A percentile compares a stretch with the other conserved stretches of the same genome.
These are phyloP conservation scores for Kalaharituber pfeilii DNA, from an alignment of 2,329 filamentous ascomycete species.

Conservation along the genomic window DNA sequence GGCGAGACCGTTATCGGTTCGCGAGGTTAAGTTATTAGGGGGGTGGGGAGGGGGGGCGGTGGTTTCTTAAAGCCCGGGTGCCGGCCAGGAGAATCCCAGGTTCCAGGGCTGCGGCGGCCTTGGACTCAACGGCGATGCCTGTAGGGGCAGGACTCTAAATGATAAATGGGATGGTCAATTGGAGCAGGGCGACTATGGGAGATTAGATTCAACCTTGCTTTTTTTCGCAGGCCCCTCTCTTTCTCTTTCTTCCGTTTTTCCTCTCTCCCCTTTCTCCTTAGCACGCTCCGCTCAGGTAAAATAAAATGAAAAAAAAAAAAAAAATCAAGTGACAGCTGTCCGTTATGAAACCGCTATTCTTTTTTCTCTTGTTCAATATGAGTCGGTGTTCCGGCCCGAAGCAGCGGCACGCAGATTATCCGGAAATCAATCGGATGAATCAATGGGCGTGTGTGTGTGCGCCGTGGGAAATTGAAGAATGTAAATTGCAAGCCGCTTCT, in stretches of 20 bases:
- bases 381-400: background rate
- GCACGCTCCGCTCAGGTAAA: background rate
- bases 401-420: background rate
- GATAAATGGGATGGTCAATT: no score
- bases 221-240: background rate
- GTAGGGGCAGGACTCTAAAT: no score
- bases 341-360: background rate
- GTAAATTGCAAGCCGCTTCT: no score
- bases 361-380: background rate
- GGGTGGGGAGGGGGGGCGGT: background rate
- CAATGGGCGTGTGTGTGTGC: no score
- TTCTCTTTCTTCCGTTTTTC: background rate
- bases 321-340: no score
- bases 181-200: no score
- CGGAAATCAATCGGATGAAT: background rate
- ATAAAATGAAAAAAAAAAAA: background rate
- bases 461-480: constrained; percentile 28
- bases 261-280: background rate
- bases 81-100: background rate
- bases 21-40: no score
- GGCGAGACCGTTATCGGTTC: no score
- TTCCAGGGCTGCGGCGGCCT: no score
- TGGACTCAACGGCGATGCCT: no score
- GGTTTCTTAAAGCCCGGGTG: background rate
- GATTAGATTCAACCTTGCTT: no score